Conservation (phyloP, 2,329 filamentous ascomycete species). For the Cadophora sp. region DNA sequence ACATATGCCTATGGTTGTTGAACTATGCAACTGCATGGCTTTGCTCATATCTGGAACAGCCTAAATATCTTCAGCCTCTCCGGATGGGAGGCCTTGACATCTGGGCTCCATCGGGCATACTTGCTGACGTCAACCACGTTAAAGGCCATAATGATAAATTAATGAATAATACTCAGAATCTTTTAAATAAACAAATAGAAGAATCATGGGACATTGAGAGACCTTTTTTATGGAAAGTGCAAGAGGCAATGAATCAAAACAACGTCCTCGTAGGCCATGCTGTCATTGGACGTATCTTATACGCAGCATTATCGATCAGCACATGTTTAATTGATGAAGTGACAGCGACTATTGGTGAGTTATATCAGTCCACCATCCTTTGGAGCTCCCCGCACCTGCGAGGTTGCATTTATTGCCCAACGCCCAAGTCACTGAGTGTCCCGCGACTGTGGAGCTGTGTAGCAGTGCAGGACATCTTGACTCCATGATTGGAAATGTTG, state of each 20-base stretch:
- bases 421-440: slow-evolving; percentile 5
- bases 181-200: not conserved
- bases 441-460: not conserved
- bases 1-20: slow-evolving; percentile 50
- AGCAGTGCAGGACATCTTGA: not conserved
- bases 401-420: not conserved
- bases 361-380: not conserved
- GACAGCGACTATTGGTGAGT: not conserved
- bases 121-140: slow-evolving; percentile 34
- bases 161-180: not conserved
- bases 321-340: not conserved
- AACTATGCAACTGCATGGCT: slow-evolving; percentile 52
- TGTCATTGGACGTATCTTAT: not conserved
- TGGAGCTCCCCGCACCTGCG: not conserved
- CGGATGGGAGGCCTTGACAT: slow-evolving; percentile 49
- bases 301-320: not conserved
- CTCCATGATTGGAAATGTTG: too few relatives aligned
- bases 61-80: slow-evolving; percentile 53
- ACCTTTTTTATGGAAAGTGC: not conserved
- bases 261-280: not conserved
- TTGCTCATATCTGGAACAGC: slow-evolving; percentile 55
- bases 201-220: not conserved
- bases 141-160: slow-evolving; percentile 2
- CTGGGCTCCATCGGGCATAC: slow-evolving; percentile 52
- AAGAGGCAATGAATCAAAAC: not conserved